A percentile compares a stretch with the other conserved stretches of the same genome.
phyloP scores from a whole-genome alignment of 2,329 filamentous ascomycete genomes.

The Sporothrix mexicana region DNA sequence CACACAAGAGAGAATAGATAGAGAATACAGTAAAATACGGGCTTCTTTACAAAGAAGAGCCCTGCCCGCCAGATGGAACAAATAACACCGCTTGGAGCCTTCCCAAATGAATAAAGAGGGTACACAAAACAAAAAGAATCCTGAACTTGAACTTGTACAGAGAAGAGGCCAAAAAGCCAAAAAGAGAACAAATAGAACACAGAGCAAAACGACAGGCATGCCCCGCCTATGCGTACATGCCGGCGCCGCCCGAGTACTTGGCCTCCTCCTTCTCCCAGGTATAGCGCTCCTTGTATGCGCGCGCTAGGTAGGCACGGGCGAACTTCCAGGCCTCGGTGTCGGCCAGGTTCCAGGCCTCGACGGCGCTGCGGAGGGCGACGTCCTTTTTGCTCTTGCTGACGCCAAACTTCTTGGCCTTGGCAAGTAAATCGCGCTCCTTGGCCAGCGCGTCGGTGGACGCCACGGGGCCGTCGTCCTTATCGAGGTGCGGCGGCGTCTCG shows the following conservation, averaged over 20 bases:
- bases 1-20: background rate
- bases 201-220: constrained; percentile 17
- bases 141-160: background rate
- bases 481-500: constrained; percentile 56
- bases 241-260: constrained; percentile 67
- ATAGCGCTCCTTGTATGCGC: constrained; percentile 65
- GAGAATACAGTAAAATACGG: background rate
- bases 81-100: constrained; percentile 20
- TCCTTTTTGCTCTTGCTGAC: constrained; percentile 52
- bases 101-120: constrained; percentile 19
- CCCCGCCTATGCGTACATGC: constrained; percentile 16
- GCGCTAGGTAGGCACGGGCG: constrained; percentile 68
- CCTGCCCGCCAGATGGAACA: constrained; percentile 12
- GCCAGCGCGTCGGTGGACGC: constrained; percentile 59
- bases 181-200: background rate
- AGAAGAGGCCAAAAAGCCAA: background rate
- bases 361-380: constrained; percentile 56
- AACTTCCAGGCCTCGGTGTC: constrained; percentile 83
- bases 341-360: constrained; percentile 72
- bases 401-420: constrained; percentile 52
- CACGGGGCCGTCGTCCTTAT: constrained; percentile 56
- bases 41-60: background rate
- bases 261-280: constrained; percentile 75
- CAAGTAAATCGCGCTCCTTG: constrained; percentile 61
- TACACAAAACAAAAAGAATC: constrained; percentile 21